Evolutionary conservation across 2,329 filamentous ascomycete species (phyloP).

Genomic region (Botrytis tulipae): DNA sequence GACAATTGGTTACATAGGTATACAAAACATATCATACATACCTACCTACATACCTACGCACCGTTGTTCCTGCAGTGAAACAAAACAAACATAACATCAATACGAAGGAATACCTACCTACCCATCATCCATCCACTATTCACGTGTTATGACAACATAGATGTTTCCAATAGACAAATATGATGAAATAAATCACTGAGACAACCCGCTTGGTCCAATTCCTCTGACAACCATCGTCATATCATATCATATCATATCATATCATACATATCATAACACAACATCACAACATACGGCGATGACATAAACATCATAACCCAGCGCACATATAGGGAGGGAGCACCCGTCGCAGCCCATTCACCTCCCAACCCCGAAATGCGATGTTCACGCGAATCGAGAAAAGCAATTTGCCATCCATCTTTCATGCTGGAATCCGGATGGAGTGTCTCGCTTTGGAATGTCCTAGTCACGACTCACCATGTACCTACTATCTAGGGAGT

Average conservation of each 20-base stretch:
- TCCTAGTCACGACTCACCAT: not conserved
- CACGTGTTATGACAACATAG: conserved; percentile 5
- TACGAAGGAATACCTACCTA: not conserved
- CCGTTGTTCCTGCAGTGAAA: no score
- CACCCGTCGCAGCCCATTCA: not conserved
- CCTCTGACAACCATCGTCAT: not conserved
- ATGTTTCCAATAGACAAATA: not conserved
- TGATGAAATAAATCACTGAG: not conserved
- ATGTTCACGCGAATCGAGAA: not conserved
- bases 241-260: no score
- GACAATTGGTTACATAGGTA: not conserved
- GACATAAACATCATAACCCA: not conserved
- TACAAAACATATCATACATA: not conserved
- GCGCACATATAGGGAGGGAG: not conserved
- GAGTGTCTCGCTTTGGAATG: not conserved
- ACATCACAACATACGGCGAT: not conserved
- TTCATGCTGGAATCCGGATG: not conserved
- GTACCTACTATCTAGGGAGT: not conserved
- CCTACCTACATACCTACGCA: no score
- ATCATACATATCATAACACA: no score
- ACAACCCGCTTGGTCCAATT: not conserved
- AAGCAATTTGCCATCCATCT: not conserved
- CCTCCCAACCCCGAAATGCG: not conserved
- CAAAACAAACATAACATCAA: not conserved
- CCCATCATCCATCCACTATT: not conserved